These are phyloP conservation scores for Cryptococcus sp. DNA, from an alignment of 1,284 basidiomycete genomes.

Conservation along the genomic window DNA sequence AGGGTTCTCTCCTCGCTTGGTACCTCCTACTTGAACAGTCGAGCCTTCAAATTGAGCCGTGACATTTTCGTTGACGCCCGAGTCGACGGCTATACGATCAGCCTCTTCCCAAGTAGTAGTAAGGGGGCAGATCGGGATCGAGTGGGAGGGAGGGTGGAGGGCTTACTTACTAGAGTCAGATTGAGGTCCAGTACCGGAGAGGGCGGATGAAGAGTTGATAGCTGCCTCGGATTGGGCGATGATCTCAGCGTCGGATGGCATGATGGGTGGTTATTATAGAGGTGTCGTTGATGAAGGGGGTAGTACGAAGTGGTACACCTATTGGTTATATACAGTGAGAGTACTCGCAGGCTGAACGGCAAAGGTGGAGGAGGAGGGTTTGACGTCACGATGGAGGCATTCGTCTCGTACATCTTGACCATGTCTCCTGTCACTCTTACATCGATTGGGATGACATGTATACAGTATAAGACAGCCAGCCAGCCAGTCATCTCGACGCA, in stretches of 20 bases:
- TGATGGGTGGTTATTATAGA: neutral
- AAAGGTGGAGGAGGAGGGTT: neutral
- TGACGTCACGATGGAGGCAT: neutral
- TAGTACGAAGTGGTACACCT: neutral
- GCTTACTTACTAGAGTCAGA: slow-evolving; percentile 18
- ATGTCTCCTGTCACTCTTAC: too few relatives aligned
- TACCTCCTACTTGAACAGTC: slow-evolving; percentile 27
- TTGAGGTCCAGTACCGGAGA: slow-evolving; percentile 11
- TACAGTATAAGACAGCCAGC: too few relatives aligned
- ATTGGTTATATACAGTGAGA: neutral
- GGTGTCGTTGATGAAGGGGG: neutral
- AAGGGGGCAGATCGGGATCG: neutral
- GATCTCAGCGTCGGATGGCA: neutral
- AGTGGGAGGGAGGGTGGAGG: neutral
- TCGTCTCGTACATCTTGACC: too few relatives aligned
- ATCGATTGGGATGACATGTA: too few relatives aligned
- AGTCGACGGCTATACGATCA: slow-evolving; percentile 15
- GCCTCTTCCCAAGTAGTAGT: neutral
- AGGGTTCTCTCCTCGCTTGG: slow-evolving; percentile 26
- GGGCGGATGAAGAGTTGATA: slow-evolving; percentile 19
- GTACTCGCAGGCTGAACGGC: neutral
- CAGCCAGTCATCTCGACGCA: too few relatives aligned
- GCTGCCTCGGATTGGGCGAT: slow-evolving; percentile 14
- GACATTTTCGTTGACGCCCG: slow-evolving; percentile 28
- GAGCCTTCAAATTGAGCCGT: slow-evolving; percentile 25